phyloP scores from a whole-genome alignment of 352 stramenopile genomes.

The Globisporangium orthogonon region DNA sequence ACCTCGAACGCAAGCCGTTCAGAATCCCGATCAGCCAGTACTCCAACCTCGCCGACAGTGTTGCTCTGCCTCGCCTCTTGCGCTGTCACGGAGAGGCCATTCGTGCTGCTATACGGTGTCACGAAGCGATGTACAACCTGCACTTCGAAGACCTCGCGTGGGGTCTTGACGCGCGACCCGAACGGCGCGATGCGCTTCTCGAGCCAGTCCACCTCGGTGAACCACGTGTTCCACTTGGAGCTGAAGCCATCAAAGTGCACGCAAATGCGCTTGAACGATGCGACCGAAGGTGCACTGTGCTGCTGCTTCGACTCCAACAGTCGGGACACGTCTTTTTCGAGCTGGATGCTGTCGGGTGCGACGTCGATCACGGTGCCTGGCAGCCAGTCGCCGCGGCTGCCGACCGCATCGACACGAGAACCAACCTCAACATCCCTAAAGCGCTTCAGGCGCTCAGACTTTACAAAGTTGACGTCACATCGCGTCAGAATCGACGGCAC shows the following conservation, averaged over 20 bases:
- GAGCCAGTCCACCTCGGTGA: conserved; percentile 44
- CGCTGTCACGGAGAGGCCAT: background rate
- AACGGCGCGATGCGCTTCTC: conserved; percentile 41
- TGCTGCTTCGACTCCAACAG: background rate
- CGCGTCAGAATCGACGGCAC: conserved; percentile 22
- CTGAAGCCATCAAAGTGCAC: conserved; percentile 73
- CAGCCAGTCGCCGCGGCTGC: conserved; percentile 55
- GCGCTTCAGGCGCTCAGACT: conserved; percentile 4
- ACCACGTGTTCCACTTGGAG: conserved; percentile 74
- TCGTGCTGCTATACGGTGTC: conserved; percentile 4
- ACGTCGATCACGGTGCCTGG: conserved; percentile 52
- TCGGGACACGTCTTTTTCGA: background rate
- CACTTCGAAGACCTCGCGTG: conserved; percentile 67
- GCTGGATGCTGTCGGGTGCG: background rate
- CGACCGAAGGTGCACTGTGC: background rate
- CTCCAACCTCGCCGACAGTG: conserved; percentile 2
- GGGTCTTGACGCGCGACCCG: conserved; percentile 27
- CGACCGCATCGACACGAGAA: conserved; percentile 49
- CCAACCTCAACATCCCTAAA: conserved; percentile 50
- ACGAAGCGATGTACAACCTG: conserved; percentile 65
- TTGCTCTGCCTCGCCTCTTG: background rate
- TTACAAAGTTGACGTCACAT: conserved; percentile 13
- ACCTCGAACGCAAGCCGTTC: conserved; percentile 31
- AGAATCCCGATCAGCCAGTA: conserved; percentile 5
- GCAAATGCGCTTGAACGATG: conserved; percentile 22